Evolutionary conservation across 139 green algal species (phyloP), one percentile per base, ranked within the genome.

Genomic region (Volvox africanus): DNA sequence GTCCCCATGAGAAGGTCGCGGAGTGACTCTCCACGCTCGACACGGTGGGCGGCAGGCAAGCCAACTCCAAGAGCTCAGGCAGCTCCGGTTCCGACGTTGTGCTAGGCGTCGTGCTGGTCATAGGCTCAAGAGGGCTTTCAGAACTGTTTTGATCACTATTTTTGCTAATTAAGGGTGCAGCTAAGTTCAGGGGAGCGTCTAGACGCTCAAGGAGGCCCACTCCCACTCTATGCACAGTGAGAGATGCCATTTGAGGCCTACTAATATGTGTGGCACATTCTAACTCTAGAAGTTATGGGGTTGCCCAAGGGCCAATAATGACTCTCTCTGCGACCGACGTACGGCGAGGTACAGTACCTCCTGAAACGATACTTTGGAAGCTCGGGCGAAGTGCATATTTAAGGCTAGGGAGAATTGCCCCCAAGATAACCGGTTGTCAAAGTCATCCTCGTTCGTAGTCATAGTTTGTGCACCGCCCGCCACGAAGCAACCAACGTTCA

Each of bases 61-160:
- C 26, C 12, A 89, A 44, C 26, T 89, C 84, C 24, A 89, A 36
- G 2, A 89, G 12, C 16, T 79, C 62, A 2, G 33, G 33, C 36
- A 65, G 65, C 26, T 79, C 82, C 12, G 37, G 68, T 77, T 89
- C 84, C 1, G 36, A 71, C 3, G 68, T 81, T 20, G 84, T 89
- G 84, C 84, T 89, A 30, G 84, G 68, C 20, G 84, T 81, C 3
- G 30, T 61, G 61, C 81, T 87, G 19, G 81, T 76, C 81, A 87
- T 77, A 30, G 81, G 61, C 30, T 87, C 81, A 33, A 87, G n/a
- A 30, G 81, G 61, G 50, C 81, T 61, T 14, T 87, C 81, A 17
- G 61, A 81, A 1, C 30, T 81, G 75, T 81, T 33, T 12, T 35
- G 36, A 44, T 44, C 78, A 44, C 22, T 68, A 33, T 24, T 22